phyloP scores from a whole-genome alignment of 192 early-diverging fungal genomes.

The Gaertneriomyces semiglobifer region DNA sequence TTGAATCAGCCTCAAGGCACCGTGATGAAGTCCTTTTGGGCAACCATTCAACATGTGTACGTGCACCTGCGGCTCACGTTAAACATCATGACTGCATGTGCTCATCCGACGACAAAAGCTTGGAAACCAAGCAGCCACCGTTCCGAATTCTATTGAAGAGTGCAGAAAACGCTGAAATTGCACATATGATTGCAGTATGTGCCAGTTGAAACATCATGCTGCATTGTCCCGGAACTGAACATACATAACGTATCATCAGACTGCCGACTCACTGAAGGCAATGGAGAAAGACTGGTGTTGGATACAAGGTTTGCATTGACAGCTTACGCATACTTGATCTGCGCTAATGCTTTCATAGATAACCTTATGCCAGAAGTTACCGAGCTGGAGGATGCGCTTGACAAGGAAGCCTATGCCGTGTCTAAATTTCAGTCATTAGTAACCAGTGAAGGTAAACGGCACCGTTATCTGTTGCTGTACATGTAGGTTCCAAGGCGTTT shows the following conservation, averaged over 20 bases:
- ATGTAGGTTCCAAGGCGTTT: background rate
- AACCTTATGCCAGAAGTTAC: conserved; percentile 70
- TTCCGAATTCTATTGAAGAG: conserved; percentile 81
- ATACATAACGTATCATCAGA: conserved; percentile 10
- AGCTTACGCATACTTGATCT: conserved; percentile 4
- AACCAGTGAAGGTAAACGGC: conserved; percentile 61
- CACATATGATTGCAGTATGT: conserved; percentile 78
- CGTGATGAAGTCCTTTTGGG: conserved; percentile 58
- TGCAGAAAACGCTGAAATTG: conserved; percentile 47
- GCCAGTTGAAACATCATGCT: too few species aligned
- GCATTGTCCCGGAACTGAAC: too few species aligned
- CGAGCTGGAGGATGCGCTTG: conserved; percentile 70
- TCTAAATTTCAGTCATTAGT: conserved; percentile 90
- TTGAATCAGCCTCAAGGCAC: conserved; percentile 36
- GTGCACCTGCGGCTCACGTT: background rate
- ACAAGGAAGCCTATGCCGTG: conserved; percentile 82
- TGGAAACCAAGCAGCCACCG: conserved; percentile 90
- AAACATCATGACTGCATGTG: background rate
- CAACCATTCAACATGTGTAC: conserved; percentile 93
- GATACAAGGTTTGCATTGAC: conserved; percentile 60
- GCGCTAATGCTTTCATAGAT: conserved; percentile 44
- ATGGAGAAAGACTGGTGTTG: conserved; percentile 90
- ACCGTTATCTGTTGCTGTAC: conserved; percentile 7
- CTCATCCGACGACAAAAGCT: conserved; percentile 34
- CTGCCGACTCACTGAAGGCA: conserved; percentile 71